These are phyloP conservation scores for Cadophora malorum DNA, from an alignment of 2,329 filamentous ascomycete species.

Conservation along the genomic window DNA sequence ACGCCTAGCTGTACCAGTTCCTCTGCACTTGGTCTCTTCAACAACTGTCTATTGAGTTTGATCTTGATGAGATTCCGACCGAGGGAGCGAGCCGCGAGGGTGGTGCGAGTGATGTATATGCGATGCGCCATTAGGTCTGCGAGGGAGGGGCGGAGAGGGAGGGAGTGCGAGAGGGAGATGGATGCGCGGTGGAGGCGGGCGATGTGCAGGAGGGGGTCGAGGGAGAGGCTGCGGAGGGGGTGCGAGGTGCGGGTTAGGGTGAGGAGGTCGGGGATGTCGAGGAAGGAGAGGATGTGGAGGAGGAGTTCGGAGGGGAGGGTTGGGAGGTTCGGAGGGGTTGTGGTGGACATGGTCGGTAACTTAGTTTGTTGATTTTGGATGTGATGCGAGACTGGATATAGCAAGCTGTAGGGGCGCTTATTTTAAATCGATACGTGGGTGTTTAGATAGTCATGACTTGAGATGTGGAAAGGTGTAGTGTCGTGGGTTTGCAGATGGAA, in stretches of 20 bases:
- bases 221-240: slow-evolving; percentile 65
- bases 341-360: not conserved
- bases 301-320: slow-evolving; percentile 49
- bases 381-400: not conserved
- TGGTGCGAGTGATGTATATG: slow-evolving; percentile 72
- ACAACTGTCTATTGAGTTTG: slow-evolving; percentile 66
- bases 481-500: slow-evolving; percentile 11
- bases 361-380: slow-evolving; percentile 9
- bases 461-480: not conserved
- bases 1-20: slow-evolving; percentile 68
- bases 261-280: slow-evolving; percentile 54
- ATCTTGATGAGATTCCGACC: slow-evolving; percentile 69
- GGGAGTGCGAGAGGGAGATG: slow-evolving; percentile 58
- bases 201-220: slow-evolving; percentile 69
- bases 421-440: not conserved
- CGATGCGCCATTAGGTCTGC: slow-evolving; percentile 66
- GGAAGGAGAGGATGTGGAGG: slow-evolving; percentile 51
- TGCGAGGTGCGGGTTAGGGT: slow-evolving; percentile 52
- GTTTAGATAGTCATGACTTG: slow-evolving; percentile 15
- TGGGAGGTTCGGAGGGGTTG: slow-evolving; percentile 19
- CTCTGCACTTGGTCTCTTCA: slow-evolving; percentile 63
- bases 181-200: slow-evolving; percentile 65
- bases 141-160: slow-evolving; percentile 64
- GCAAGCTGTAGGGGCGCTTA: slow-evolving; percentile 3
- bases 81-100: slow-evolving; percentile 67